Percentiles rank a stretch among this genome's conserved stretches.
Conservation (phyloP, 164 flowering plant genomes). For the Kingdonia uniflora region DNA sequence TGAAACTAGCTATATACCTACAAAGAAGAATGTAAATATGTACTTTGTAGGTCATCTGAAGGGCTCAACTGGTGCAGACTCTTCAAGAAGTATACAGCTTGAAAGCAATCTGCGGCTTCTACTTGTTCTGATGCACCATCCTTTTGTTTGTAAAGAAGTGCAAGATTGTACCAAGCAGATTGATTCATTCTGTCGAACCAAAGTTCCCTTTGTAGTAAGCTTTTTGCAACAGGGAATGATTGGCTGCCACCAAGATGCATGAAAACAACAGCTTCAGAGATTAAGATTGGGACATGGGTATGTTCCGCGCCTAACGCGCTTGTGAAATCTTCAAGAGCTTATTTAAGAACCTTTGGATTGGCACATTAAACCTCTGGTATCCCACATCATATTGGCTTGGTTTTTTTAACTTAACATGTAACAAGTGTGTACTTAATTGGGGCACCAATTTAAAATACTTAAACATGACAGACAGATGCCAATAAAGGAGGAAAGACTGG, state of each 20-base stretch:
- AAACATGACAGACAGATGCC: no score
- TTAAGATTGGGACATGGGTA: conserved; percentile 63
- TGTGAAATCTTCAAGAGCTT: conserved; percentile 50
- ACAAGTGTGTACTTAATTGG: no score
- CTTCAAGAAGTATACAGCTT: conserved; percentile 77
- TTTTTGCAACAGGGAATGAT: conserved; percentile 43
- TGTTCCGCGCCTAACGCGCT: conserved; percentile 76
- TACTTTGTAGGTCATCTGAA: conserved; percentile 38
- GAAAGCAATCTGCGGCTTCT: conserved; percentile 81
- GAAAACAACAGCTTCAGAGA: conserved; percentile 53
- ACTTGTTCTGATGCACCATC: conserved; percentile 21
- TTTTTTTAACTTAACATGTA: no score
- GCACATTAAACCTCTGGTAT: conserved; percentile 40
- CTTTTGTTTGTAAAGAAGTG: conserved; percentile 51
- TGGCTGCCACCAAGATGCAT: conserved; percentile 28
- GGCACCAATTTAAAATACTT: no score
- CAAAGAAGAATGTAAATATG: background rate
- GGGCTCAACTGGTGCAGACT: conserved; percentile 78
- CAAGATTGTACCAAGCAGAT: conserved; percentile 82
- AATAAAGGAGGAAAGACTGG: no score
- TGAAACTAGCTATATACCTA: background rate
- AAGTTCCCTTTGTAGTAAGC: conserved; percentile 66
- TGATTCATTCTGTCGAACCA: conserved; percentile 59
- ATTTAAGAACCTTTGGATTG: conserved; percentile 53
- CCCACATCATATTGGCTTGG: no score